phyloP scores from a whole-genome alignment of 495 filamentous ascomycete genomes.

The Pseudomonodictys pantanalensis region DNA sequence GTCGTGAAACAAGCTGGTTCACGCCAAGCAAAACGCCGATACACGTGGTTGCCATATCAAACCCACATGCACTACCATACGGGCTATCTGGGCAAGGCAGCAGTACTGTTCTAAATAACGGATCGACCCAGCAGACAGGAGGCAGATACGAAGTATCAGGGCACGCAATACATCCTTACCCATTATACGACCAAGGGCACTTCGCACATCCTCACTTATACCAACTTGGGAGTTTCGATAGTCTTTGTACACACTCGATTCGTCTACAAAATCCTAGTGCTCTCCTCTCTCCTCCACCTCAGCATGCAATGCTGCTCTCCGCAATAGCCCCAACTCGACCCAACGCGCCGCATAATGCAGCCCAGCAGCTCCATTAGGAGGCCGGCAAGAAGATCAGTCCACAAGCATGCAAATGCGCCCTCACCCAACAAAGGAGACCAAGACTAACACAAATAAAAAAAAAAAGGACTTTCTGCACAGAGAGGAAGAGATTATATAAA shows the following conservation, averaged over 20 bases:
- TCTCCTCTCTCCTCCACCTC: neutral
- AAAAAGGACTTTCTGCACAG: no score
- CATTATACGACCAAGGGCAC: no score
- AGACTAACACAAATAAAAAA: neutral
- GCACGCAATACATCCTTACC: no score
- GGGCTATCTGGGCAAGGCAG: neutral
- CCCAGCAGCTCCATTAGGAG: neutral
- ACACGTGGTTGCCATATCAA: neutral
- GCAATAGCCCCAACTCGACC: neutral
- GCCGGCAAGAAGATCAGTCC: neutral
- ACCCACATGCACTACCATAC: neutral
- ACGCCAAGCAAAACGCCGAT: neutral
- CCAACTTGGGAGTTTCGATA: no score
- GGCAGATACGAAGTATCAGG: no score
- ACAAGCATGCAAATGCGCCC: neutral
- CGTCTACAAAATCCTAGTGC: slow-evolving; percentile 7
- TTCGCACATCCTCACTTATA: no score
- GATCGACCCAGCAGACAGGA: no score
- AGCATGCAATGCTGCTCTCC: neutral
- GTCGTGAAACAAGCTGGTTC: neutral
- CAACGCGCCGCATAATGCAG: slow-evolving; percentile 9
- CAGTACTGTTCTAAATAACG: neutral
- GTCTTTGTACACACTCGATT: no score
- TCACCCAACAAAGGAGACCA: neutral
- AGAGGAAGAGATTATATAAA: slow-evolving; percentile 9